Percentiles rank a stretch among this genome's conserved stretches.
phyloP scores from a whole-genome alignment of 1,139 yeast species.

The Pichia sp. region DNA sequence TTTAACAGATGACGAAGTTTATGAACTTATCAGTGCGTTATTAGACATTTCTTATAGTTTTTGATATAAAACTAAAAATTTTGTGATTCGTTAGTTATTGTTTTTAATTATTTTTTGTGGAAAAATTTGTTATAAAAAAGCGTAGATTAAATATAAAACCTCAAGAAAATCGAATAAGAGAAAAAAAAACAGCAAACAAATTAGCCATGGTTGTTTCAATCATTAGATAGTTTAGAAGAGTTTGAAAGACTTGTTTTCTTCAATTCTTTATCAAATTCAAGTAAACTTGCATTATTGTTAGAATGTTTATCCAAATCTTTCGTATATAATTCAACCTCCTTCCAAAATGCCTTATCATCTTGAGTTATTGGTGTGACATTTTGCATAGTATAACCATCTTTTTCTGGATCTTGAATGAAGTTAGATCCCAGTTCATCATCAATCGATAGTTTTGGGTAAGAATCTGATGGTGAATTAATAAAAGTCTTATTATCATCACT shows the following conservation, averaged over 20 bases:
- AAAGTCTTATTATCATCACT: constrained; percentile 15
- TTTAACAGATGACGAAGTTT: constrained; percentile 3
- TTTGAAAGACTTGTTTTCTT: background rate
- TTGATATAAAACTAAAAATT: background rate
- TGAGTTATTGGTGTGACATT: constrained; percentile 7
- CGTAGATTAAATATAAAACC: too few relatives aligned
- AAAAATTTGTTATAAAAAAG: too few relatives aligned
- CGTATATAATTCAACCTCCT: constrained; percentile 26
- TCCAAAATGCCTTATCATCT: constrained; percentile 23
- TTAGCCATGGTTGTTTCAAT: background rate
- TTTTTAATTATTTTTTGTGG: background rate
- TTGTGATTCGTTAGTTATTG: too few relatives aligned
- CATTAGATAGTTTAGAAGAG: background rate
- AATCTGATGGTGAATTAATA: constrained; percentile 13
- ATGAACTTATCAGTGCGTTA: background rate
- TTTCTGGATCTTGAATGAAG: constrained; percentile 3
- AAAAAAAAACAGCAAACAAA: too few relatives aligned
- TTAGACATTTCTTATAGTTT: background rate
- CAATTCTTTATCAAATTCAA: background rate
- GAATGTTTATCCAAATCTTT: constrained; percentile 20
- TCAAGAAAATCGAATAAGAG: too few relatives aligned
- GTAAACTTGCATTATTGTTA: constrained; percentile 1
- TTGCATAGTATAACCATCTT: constrained; percentile 2
- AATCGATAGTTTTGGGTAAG: constrained; percentile 6
- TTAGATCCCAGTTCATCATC: constrained; percentile 4